Evolutionary conservation across 495 filamentous ascomycete genomes (phyloP).

Genomic region (Podospora pseudopauciseta): DNA sequence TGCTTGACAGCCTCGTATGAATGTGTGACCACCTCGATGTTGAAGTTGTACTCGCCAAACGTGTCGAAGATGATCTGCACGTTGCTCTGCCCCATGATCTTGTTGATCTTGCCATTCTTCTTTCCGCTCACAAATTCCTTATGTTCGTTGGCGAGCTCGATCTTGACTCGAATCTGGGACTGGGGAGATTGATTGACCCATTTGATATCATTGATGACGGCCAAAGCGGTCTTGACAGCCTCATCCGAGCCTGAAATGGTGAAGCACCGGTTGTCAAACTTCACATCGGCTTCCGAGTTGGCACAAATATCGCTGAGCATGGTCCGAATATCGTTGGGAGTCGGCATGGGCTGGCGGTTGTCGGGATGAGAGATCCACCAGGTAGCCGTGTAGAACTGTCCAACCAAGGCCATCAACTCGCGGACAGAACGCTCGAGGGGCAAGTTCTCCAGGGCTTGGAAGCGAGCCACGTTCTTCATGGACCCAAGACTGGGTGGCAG

Average conservation of each 20-base stretch:
- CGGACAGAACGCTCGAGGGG: conserved; percentile 91
- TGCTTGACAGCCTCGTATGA: conserved; percentile 90
- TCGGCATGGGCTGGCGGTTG: conserved; percentile 60
- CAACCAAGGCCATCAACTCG: conserved; percentile 89
- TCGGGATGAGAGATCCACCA: conserved; percentile 90
- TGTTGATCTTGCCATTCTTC: conserved; percentile 99
- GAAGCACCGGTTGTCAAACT: conserved; percentile 90
- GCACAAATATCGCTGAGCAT: conserved; percentile 96
- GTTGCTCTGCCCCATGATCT: conserved; percentile 99
- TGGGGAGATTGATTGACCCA: conserved; percentile 75
- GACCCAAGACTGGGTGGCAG: conserved; percentile 82
- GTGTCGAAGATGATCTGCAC: conserved; percentile 99
- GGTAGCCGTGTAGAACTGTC: conserved; percentile 94
- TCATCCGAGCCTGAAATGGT: conserved; percentile 94
- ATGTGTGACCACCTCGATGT: conserved; percentile 91
- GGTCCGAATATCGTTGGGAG: conserved; percentile 68
- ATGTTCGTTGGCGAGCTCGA: conserved; percentile 97
- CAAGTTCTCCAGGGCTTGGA: conserved; percentile 87
- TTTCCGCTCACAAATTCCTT: conserved; percentile 99
- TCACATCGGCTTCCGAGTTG: conserved; percentile 90
- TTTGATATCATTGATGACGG: conserved; percentile 85
- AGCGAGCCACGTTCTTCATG: conserved; percentile 71
- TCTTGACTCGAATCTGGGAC: conserved; percentile 93
- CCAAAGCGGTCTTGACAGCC: conserved; percentile 87
- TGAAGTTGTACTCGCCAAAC: conserved; percentile 99